phyloP scores from a whole-genome alignment of 1,284 basidiomycete species.

The Acaromyces ingoldii region DNA sequence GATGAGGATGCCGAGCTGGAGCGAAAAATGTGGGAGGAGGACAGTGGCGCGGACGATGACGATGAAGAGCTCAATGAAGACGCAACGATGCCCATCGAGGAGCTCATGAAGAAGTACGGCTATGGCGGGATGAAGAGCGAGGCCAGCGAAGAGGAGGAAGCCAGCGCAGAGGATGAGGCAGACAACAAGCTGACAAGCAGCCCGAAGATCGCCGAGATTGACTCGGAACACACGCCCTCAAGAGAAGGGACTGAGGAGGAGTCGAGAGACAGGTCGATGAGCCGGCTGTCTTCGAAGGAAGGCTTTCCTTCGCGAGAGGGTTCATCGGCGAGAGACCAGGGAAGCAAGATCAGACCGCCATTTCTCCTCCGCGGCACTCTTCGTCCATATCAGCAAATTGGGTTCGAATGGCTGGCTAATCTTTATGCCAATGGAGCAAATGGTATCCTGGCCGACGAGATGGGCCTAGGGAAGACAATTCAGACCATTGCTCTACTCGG shows the following conservation, averaged over 20 bases:
- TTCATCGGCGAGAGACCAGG: not conserved
- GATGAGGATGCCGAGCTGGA: slow-evolving; percentile 55
- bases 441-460: slow-evolving; percentile 72
- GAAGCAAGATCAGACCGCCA: slow-evolving; percentile 56
- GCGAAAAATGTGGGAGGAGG: slow-evolving; percentile 44
- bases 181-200: not conserved
- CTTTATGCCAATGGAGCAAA: slow-evolving; percentile 81
- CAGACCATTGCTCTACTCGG: slow-evolving; percentile 90
- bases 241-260: not conserved
- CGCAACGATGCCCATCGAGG: slow-evolving; percentile 58
- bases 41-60: slow-evolving; percentile 54
- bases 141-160: slow-evolving; percentile 20
- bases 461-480: slow-evolving; percentile 76
- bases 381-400: slow-evolving; percentile 88
- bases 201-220: not conserved
- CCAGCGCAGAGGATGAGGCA: slow-evolving; percentile 8
- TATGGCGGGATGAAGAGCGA: too few species aligned
- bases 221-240: not conserved
- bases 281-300: not conserved
- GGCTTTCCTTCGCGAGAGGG: not conserved
- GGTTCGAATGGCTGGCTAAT: slow-evolving; percentile 90
- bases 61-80: slow-evolving; percentile 57
- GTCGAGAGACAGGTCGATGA: not conserved
- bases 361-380: slow-evolving; percentile 78
- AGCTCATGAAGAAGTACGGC: slow-evolving; percentile 57